A percentile compares a stretch with the other conserved stretches of the same genome.
phyloP scores from a whole-genome alignment of 352 stramenopile genomes.

The Pelagophyceae sp. region DNA sequence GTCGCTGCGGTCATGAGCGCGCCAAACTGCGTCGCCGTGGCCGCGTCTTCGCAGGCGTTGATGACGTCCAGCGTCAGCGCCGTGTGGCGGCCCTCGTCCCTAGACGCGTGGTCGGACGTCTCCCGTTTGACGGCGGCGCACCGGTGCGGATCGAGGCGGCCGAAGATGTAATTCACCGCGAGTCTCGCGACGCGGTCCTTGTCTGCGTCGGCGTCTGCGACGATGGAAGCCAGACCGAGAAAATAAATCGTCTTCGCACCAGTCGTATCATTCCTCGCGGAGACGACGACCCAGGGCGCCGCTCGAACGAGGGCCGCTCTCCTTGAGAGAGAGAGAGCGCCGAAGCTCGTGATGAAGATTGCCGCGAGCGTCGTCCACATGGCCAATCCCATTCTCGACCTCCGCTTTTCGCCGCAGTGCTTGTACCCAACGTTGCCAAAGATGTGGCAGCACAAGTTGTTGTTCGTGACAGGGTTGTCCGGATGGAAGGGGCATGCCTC shows the following conservation, averaged over 20 bases:
- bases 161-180: not conserved
- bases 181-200: not conserved
- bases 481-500: not conserved
- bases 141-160: not conserved
- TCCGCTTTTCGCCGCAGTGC: not conserved
- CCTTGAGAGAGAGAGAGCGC: not conserved
- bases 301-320: not conserved
- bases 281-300: not conserved
- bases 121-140: too few species aligned
- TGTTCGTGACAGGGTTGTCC: not conserved
- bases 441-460: conserved; percentile 14
- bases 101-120: too few species aligned
- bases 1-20: not conserved
- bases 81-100: not conserved
- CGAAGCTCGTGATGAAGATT: conserved; percentile 5
- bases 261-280: not conserved
- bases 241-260: not conserved
- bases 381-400: not conserved
- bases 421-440: conserved; percentile 15
- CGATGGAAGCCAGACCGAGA: not conserved
- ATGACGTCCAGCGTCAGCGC: not conserved
- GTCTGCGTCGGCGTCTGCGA: not conserved
- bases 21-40: not conserved
- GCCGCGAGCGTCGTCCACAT: conserved; percentile 15
- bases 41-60: not conserved